Evolutionary conservation across 805 yeast species (phyloP), one percentile per base, ranked within the genome.

Genomic region (Cyberlindnera veronae): DNA sequence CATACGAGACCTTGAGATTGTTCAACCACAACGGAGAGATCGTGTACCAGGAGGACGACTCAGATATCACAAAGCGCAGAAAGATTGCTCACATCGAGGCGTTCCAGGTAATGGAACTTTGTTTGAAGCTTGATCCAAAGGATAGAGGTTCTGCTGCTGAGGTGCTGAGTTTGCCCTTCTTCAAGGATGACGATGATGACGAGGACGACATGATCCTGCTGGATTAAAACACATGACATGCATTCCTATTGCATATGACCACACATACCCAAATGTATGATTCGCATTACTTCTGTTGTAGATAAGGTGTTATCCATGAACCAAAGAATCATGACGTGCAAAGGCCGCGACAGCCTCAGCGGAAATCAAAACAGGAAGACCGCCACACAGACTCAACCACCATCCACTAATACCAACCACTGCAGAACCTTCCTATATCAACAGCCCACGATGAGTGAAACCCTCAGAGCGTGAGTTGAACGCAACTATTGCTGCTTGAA

Each of bases 111-210:
- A 48, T 57, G 50, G 46, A 49, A 7, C 41, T 36, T 14, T 86
- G 96, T 58, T 71, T 93, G 50, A 82, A 79, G 43, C 81, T 82
- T 44, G 88, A 89, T 55, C 95, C 98, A 1, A 69, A 69, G 28
- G 75, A 77, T 54, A 75, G 99, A 50, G 79, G 86, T 2, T 71
- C 84, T 17, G 97, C 99, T 0, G 79, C 77, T 26, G 95, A 89
- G 49, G 71, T 93, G 35, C 65, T 91, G 29, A 33, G 37, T 9
- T 26, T 54, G 34, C 58, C 58, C 9, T 57, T 57, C 40, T 57
- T 57, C 38, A 44, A 31, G 13, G 39, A 37, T n/a, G 47, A 44
- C 5, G 50, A 48, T 6, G 54, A 46, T 12, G 54, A 48, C 13
- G 42, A 39, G 4, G 45, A 42, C 15, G 48, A 42, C n/a, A 38